phyloP scores from a whole-genome alignment of 2,329 filamentous ascomycete genomes.

The Tolypocladium paradoxum region DNA sequence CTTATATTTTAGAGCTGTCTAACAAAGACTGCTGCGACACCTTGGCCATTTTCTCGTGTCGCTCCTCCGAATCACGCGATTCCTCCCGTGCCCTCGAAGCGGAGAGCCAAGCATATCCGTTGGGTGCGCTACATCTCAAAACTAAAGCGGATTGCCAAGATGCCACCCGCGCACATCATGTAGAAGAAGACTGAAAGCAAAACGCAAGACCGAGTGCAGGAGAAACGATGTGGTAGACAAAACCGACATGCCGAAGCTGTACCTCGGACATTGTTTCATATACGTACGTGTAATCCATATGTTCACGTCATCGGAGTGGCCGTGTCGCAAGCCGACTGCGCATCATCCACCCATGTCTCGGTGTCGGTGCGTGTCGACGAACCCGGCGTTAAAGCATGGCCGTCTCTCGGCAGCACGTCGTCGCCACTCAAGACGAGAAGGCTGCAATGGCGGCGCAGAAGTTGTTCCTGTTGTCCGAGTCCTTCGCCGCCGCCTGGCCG shows the following conservation, averaged over 20 bases:
- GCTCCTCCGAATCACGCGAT: background rate
- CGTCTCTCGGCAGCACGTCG: slow-evolving; percentile 1
- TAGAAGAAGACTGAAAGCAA: background rate
- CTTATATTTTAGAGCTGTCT: slow-evolving; percentile 1
- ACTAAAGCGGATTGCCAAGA: background rate
- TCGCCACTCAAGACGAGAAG: slow-evolving; percentile 17
- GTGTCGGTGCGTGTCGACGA: background rate
- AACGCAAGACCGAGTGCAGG: background rate
- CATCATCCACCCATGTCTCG: background rate
- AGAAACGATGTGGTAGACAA: background rate
- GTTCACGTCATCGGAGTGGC: slow-evolving; percentile 7
- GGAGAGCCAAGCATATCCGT: background rate
- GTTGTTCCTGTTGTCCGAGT: slow-evolving; percentile 53
- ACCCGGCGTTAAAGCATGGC: background rate
- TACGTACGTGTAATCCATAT: slow-evolving; percentile 1
- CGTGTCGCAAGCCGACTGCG: slow-evolving; percentile 2
- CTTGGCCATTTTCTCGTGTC: background rate
- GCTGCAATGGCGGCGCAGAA: slow-evolving; percentile 52
- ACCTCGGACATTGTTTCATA: background rate
- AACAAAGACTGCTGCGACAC: background rate
- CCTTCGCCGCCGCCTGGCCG: slow-evolving; percentile 40
- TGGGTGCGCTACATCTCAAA: background rate
- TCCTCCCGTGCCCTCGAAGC: background rate
- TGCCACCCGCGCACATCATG: background rate
- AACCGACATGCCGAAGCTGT: background rate